Evolutionary conservation across 345 rosid genomes (phyloP), one percentile per base, ranked within the genome.

Genomic region (Eucalyptus polyanthemos): DNA sequence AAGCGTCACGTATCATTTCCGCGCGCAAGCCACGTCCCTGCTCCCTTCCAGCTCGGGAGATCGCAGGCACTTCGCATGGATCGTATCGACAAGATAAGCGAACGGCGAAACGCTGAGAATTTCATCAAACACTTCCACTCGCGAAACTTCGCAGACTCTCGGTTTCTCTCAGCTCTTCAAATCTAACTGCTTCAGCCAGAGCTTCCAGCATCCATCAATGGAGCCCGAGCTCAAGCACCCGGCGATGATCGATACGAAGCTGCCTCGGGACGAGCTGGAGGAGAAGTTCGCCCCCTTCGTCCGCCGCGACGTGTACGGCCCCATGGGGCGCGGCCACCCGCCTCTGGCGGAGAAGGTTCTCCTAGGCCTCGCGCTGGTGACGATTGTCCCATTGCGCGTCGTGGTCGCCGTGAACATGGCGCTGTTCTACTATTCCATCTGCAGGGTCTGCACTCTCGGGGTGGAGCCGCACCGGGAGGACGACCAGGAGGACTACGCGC

Each of bases 401-500:
- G 37, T 95, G 50, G 89, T 96, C 42, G 93, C 94, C 67, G 91
- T 92, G 94, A 50, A 25, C 67, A 4, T 97, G 16, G 54, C 95
- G 94, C 51, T 94, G 62, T 45, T 94, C 12, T 96, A 98, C 90
- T 98, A 97, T 93, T 81, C 92, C 93, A 89, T 97, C 53, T 96
- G 98, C 89, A 94, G 95, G 92, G 65, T 95, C 44, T 98, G 98
- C 89, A 97, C 98, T 87, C 90, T 95, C 10, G 96, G 96, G 90
- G 50, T 60, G 69, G 42, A 60, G 62, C 85, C 69, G 86, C 50
- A 72, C n/a, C 86, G 88, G 92, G 91, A 92, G 47, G 94, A 89
- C 89, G 97, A 91, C 91, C 97, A 95, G 94, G 99, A 97, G 93
- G 98, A 95, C 91, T 97, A 94, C 88, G 97, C 98, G 31, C 98